Base-by-base conservation (phyloP, 768 basidiomycete species). In the Leccinum rimulosum region DNA sequence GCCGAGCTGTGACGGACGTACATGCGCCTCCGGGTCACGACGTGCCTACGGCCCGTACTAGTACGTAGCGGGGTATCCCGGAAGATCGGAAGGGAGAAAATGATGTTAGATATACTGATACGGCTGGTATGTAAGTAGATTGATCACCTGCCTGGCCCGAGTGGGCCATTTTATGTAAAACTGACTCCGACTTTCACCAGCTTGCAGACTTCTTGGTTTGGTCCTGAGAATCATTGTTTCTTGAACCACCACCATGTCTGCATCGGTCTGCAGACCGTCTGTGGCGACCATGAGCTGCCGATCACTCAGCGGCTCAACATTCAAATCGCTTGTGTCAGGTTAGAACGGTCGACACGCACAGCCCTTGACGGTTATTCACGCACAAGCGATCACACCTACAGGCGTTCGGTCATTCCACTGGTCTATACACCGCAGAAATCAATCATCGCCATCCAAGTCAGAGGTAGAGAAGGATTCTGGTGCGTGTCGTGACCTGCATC, bases 381-480 rank as follows among this genome's bases (percentile, higher is more conserved):
- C 28, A 22, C 36, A 50, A 2, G 36, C 54, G 19, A 51, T 51
- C 30, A 33, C 45, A 55, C 48, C 57, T 43, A 47, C 57, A 73
- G 73, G 61, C 61, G 47, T 64, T 55, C 72, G 70, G 55, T 72
- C 70, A 28, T 72, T 75, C 61, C 70, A 73, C 54, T 66, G 61
- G 58, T 73, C 72, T 50, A 35, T 61, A 66, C 60, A 66, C 61
- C 62, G 64, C 65, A 63, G 65, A 64, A 65, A 63, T n/a, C 59
- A 65, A 56, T 28, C 56, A 2, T 47, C 60, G 35, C 4, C 61
- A 12, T 55, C 56, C 10, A 51, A 55, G 28, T n/a, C 58, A 52
- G 67, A 64, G 50, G 52, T 53, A 53, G 64, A 53, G 52, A 70
- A 66, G 54, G 63, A 65, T 64, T 62, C 68, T 52, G 73, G 72